phyloP scores from a whole-genome alignment of 2,329 filamentous ascomycete genomes.

The Diplocarpon mali region DNA sequence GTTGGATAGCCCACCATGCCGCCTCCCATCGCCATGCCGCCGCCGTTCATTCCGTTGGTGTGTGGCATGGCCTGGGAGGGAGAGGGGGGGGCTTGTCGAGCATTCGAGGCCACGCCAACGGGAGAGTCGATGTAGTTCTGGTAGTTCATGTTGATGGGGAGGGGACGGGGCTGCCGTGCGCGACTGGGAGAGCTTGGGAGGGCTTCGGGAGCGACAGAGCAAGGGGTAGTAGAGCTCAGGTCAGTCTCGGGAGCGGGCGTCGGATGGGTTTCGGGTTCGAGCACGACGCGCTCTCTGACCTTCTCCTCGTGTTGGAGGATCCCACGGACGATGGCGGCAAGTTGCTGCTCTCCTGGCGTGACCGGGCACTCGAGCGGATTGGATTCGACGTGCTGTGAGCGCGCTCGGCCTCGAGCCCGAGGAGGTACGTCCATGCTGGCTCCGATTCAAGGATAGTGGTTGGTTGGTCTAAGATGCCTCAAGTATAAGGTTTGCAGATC shows the following conservation, averaged over 20 bases:
- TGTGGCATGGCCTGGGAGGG: constrained; percentile 24
- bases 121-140: constrained; percentile 22
- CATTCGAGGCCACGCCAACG: constrained; percentile 13
- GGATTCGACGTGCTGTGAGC: not conserved
- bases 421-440: not conserved
- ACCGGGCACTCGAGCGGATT: not conserved
- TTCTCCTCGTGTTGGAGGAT: not conserved
- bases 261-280: not conserved
- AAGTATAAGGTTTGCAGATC: too few relatives aligned
- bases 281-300: not conserved
- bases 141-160: constrained; percentile 8
- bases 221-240: not conserved
- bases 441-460: not conserved
- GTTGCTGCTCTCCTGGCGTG: not conserved
- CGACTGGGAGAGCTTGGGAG: not conserved
- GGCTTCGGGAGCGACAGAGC: not conserved
- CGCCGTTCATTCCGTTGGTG: constrained; percentile 25
- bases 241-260: not conserved
- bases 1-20: constrained; percentile 35
- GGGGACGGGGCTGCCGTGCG: not conserved
- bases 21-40: constrained; percentile 32
- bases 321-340: not conserved
- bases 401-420: not conserved
- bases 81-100: constrained; percentile 23
- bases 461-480: too few relatives aligned